Percentiles rank a stretch among this genome's conserved stretches.
These are phyloP conservation scores for Vararia minispora DNA, from an alignment of 768 basidiomycete species.

Conservation along the genomic window DNA sequence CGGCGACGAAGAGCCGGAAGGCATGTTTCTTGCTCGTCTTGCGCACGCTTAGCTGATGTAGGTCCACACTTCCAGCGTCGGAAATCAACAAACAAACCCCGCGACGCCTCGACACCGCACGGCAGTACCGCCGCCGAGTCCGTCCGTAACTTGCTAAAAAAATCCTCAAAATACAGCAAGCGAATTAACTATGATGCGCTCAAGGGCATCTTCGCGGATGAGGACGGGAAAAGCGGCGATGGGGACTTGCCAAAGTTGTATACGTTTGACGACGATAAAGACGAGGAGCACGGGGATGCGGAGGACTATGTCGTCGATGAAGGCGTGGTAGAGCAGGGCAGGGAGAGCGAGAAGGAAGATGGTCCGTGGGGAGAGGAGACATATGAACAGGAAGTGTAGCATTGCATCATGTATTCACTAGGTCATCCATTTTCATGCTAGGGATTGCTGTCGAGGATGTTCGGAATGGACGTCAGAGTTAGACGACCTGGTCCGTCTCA, in stretches of 20 bases:
- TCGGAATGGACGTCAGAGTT: no score
- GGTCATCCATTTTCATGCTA: no score
- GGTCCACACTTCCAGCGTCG: constrained; percentile 40
- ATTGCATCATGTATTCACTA: no score
- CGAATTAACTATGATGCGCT: constrained; percentile 91
- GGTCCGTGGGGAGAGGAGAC: constrained; percentile 33
- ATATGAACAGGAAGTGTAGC: constrained; percentile 64
- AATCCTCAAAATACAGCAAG: constrained; percentile 81
- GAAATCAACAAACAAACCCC: constrained; percentile 51
- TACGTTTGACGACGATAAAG: constrained; percentile 36
- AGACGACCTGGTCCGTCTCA: no score
- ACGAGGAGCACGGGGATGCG: constrained; percentile 29
- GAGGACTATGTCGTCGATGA: constrained; percentile 25
- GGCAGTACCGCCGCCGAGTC: constrained; percentile 69
- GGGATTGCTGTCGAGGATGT: no score
- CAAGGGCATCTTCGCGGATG: constrained; percentile 51
- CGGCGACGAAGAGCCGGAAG: constrained; percentile 55
- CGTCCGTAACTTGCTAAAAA: constrained; percentile 67
- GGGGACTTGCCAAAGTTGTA: constrained; percentile 41
- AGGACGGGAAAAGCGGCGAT: constrained; percentile 28
- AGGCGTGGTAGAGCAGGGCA: constrained; percentile 19
- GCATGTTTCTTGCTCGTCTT: constrained; percentile 43
- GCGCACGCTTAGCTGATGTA: constrained; percentile 7
- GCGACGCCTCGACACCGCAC: constrained; percentile 62
- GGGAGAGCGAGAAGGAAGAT: constrained; percentile 30